Conservation (phyloP, 306 rosid genomes). For the Fagus sylvatica region DNA sequence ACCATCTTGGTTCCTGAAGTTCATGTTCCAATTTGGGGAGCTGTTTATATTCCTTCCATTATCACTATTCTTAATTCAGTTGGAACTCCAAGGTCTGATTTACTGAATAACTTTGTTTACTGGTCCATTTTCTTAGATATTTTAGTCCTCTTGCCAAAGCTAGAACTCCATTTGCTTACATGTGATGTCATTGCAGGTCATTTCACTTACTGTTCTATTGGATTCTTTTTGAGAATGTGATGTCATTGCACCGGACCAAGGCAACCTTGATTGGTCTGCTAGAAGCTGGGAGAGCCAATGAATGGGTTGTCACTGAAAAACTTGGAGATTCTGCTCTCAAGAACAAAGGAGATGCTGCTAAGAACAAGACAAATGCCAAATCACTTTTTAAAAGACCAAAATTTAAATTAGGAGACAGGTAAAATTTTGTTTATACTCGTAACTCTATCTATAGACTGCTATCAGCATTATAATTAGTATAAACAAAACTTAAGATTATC, state of each 20-base stretch:
- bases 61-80: constrained; percentile 96
- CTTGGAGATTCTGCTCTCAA: constrained; percentile 81
- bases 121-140: not conserved
- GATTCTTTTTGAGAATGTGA: constrained; percentile 98
- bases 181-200: constrained; percentile 53
- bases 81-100: constrained; percentile 92
- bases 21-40: constrained; percentile 97
- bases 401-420: constrained; percentile 80
- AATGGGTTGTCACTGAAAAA: constrained; percentile 98
- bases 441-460: constrained; percentile 13
- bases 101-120: not conserved
- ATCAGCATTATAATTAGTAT: not conserved
- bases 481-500: constrained; percentile 8
- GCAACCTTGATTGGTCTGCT: constrained; percentile 84
- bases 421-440: constrained; percentile 14
- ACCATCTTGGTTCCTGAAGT: constrained; percentile 98
- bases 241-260: constrained; percentile 98
- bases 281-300: constrained; percentile 84
- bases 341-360: constrained; percentile 74
- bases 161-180: constrained; percentile 7
- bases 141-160: not conserved
- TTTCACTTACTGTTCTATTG: constrained; percentile 93
- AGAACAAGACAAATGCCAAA: constrained; percentile 61
- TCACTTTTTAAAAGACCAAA: constrained; percentile 42
- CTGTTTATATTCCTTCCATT: constrained; percentile 94